Conservation (phyloP, 257 asterid species). For the Petrea volubilis region DNA sequence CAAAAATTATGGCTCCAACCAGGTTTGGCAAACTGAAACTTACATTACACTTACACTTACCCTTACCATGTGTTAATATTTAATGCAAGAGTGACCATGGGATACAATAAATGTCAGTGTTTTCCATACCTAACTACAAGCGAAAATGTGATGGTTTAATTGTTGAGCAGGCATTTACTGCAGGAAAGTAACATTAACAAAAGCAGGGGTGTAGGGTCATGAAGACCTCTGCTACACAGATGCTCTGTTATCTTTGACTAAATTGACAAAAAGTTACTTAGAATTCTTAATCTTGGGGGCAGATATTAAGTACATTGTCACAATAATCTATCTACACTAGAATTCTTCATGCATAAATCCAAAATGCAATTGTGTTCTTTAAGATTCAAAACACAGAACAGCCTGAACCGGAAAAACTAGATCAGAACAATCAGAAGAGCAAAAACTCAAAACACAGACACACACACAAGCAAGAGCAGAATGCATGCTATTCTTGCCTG, state of each 20-base stretch:
- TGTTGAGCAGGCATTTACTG: neutral
- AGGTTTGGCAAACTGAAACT: no score
- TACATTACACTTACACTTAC: no score
- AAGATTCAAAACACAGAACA: neutral
- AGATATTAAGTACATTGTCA: neutral
- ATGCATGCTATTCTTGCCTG: constrained; percentile 38
- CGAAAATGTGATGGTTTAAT: neutral
- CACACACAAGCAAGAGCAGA: neutral
- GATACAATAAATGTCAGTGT: no score
- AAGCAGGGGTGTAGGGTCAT: neutral
- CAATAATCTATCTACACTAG: neutral
- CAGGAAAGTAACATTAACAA: neutral
- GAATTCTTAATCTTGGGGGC: no score
- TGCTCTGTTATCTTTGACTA: neutral
- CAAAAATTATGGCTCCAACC: neutral
- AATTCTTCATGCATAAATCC: neutral
- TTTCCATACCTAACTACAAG: no score
- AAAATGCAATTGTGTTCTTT: constrained; percentile 16
- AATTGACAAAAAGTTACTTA: no score
- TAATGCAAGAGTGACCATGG: no score
- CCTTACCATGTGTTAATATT: no score
- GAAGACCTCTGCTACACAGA: neutral
- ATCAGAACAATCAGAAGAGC: neutral
- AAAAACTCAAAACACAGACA: neutral
- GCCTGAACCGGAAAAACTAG: neutral